Evolutionary conservation across 2,329 filamentous ascomycete genomes (phyloP).

Genomic region (Atkinsonella hypoxylon): DNA sequence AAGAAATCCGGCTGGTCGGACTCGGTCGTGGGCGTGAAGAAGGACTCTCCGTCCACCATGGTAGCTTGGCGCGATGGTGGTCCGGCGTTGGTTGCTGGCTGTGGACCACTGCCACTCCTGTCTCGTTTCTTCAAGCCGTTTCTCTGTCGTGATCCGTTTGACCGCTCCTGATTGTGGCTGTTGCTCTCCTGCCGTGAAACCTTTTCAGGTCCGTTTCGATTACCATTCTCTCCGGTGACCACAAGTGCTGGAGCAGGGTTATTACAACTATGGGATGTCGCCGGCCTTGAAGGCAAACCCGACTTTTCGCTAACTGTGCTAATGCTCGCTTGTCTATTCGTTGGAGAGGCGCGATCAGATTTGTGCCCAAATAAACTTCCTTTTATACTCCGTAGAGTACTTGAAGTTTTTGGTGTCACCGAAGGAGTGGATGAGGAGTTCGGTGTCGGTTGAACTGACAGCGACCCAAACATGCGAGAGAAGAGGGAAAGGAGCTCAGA

Average conservation of each 20-base stretch:
- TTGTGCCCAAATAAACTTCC: constrained; percentile 67
- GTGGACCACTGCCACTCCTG: constrained; percentile 34
- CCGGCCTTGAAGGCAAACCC: constrained; percentile 15
- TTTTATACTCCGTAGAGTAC: constrained; percentile 56
- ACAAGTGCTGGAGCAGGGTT: constrained; percentile 58
- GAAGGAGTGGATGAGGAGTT: constrained; percentile 28
- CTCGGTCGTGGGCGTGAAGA: constrained; percentile 36
- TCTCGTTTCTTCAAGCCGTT: constrained; percentile 43
- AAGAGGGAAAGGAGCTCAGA: constrained; percentile 77
- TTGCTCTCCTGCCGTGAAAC: constrained; percentile 25
- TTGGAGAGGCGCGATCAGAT: constrained; percentile 31
- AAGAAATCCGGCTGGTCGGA: constrained; percentile 31
- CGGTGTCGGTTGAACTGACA: constrained; percentile 33
- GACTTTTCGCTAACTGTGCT: constrained; percentile 26
- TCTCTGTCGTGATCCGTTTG: constrained; percentile 36
- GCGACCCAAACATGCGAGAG: constrained; percentile 59
- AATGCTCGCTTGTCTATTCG: constrained; percentile 28
- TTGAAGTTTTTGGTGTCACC: constrained; percentile 56
- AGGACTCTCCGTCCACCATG: constrained; percentile 37
- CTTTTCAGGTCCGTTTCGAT: constrained; percentile 9
- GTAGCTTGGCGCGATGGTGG: constrained; percentile 24
- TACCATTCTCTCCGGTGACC: constrained; percentile 54
- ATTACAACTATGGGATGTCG: constrained; percentile 32
- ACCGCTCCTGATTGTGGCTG: constrained; percentile 23
- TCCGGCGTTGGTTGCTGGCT: constrained; percentile 31